Conservation (phyloP, 2,329 filamentous ascomycete species). For the Aureobasidium leucospermi region DNA sequence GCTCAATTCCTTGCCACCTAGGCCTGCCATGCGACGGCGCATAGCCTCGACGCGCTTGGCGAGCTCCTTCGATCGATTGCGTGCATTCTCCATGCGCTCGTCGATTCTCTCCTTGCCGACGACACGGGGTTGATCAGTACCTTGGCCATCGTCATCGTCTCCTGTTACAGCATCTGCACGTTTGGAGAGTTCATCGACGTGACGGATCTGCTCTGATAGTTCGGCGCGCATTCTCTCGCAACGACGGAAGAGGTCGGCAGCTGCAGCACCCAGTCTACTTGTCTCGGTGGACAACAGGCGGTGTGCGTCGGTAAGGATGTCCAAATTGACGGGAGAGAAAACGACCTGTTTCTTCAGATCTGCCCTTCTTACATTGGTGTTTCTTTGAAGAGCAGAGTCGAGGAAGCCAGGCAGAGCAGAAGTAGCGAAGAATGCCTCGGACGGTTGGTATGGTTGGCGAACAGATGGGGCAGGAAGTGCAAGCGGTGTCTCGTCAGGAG, state of each 20-base stretch:
- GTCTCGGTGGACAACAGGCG: constrained; percentile 64
- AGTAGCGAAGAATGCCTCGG: constrained; percentile 51
- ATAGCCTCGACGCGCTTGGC: constrained; percentile 54
- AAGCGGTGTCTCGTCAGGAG: constrained; percentile 13
- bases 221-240: constrained; percentile 63
- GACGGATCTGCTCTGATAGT: constrained; percentile 58
- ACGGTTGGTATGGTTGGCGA: constrained; percentile 59
- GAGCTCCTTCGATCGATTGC: constrained; percentile 50
- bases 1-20: constrained; percentile 51
- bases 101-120: constrained; percentile 47
- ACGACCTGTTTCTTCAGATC: constrained; percentile 60
- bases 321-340: constrained; percentile 62
- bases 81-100: constrained; percentile 48
- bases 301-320: constrained; percentile 66
- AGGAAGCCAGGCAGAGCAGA: constrained; percentile 52
- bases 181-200: constrained; percentile 57
- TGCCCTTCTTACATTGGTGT: constrained; percentile 50
- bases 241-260: constrained; percentile 64
- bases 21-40: constrained; percentile 39
- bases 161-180: constrained; percentile 61
- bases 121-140: constrained; percentile 9
- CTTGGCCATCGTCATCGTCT: constrained; percentile 43
- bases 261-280: constrained; percentile 58
- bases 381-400: constrained; percentile 43
- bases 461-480: constrained; percentile 45